Base-by-base conservation (phyloP, 768 basidiomycete species). In the Coprinellus micaceus region DNA sequence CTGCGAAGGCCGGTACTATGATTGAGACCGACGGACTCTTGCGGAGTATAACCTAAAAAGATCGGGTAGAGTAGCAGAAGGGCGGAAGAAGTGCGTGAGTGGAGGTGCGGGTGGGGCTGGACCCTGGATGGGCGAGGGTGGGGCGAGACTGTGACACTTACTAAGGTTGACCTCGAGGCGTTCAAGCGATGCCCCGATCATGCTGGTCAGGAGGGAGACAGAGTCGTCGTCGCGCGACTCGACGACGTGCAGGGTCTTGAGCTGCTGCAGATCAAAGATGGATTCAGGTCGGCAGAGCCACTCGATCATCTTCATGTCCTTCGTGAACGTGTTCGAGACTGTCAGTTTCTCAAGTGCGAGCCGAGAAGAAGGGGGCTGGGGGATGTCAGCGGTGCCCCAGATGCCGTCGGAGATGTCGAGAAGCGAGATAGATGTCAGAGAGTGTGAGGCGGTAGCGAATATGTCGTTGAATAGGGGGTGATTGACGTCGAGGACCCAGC, bases 271-370 rank as follows among this genome's bases (percentile, higher is more conserved):
- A 57, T 57, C 56, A 30, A 57, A 24, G 41, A 51, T 45, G 21
- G 50, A 52, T 26, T 57, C 56, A 12, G 56, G 56, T 33, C 49
- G 39, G 43, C 56, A 52, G 47, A 57, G 56, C 56, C 50, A 57
- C 19, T 57, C 56, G 43, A 57, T 57, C 28, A 57, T n/a, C 29
- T 45, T 57, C 17, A 41, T 24, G 56, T 57, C 56, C 44, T 57
- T 57, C 29, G 40, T 29, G 24, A 45, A 57, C 36, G 56, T 57
- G 51, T 57, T 57, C 26, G 56, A 52, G 29, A 57, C 41, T 22
- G 56, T 57, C 41, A 57, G 29, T 39, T 57, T 45, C 5, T 57
- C 44, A 2, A 57, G 51, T 29, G 41, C 39, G 21, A 45, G 56
- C 5, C 51, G 49, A n/a, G 28, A 25, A 28, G 47, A 15, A 21